These are phyloP conservation scores for Curvularia hawaiiensis DNA, from an alignment of 2,329 filamentous ascomycete species.

Conservation along the genomic window DNA sequence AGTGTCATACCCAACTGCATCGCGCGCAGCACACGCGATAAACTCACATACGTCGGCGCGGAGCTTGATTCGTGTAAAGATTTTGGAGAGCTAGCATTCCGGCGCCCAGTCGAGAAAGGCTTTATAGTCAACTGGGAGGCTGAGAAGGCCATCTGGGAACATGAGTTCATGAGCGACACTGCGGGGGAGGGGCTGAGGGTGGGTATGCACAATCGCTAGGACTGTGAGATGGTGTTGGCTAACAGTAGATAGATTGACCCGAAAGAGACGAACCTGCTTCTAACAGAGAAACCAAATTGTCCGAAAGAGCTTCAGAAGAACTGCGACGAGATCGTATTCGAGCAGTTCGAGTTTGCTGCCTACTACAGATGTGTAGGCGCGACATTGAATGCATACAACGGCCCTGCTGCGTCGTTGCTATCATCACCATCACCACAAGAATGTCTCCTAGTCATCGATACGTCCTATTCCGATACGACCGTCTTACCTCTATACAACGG, in stretches of 20 bases:
- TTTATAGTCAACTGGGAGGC: conserved; percentile 97
- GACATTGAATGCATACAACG: conserved; percentile 78
- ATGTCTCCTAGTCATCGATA: conserved; percentile 86
- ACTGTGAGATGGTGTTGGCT: conserved; percentile 7
- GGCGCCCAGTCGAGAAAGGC: conserved; percentile 90
- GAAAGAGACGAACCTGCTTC: conserved; percentile 77
- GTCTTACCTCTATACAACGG: conserved; percentile 85
- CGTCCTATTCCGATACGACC: conserved; percentile 91
- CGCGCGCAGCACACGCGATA: conserved; percentile 76
- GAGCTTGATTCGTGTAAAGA: conserved; percentile 81
- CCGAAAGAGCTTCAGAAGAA: conserved; percentile 82
- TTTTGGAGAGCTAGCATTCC: conserved; percentile 86
- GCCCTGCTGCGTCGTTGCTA: conserved; percentile 50
- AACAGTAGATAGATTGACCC: conserved; percentile 66
- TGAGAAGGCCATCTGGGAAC: conserved; percentile 94
- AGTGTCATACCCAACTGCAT: conserved; percentile 85
- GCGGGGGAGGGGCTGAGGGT: conserved; percentile 64
- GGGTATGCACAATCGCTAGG: conserved; percentile 33
- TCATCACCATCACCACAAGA: conserved; percentile 67
- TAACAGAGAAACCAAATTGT: conserved; percentile 85
- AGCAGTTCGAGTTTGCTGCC: conserved; percentile 91
- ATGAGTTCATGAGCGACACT: conserved; percentile 79
- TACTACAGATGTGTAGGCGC: conserved; percentile 79
- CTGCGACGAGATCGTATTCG: conserved; percentile 95
- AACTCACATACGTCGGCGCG: conserved; percentile 77